These are phyloP conservation scores for Populus hybrid DNA, from an alignment of 441 rosid species.

Conservation along the genomic window DNA sequence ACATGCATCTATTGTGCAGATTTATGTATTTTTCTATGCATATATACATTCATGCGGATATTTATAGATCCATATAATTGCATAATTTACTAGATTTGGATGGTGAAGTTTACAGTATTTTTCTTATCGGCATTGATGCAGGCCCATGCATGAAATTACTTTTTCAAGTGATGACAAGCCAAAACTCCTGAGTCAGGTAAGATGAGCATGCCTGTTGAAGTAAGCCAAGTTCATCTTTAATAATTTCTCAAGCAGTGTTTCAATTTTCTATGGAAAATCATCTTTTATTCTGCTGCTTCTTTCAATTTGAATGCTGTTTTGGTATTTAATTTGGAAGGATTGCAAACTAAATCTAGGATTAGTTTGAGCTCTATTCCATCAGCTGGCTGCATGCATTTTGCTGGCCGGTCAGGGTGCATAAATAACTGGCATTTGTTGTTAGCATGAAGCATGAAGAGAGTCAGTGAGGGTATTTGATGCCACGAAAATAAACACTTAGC, in stretches of 20 bases:
- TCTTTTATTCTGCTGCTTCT: background rate
- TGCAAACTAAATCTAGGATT: background rate
- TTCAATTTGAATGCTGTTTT: background rate
- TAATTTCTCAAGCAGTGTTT: slow-evolving; percentile 4
- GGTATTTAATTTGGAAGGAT: background rate
- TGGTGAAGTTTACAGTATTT: slow-evolving; percentile 12
- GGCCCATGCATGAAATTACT: slow-evolving; percentile 97
- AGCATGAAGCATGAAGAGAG: slow-evolving; percentile 1
- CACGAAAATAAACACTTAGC: background rate
- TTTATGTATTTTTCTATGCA: background rate
- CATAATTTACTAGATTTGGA: slow-evolving; percentile 6
- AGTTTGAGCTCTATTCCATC: background rate
- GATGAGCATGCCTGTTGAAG: slow-evolving; percentile 11
- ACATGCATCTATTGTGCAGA: slow-evolving; percentile 2
- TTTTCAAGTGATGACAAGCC: slow-evolving; percentile 91
- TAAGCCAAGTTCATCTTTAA: slow-evolving; percentile 8
- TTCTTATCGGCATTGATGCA: slow-evolving; percentile 30
- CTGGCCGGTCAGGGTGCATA: background rate
- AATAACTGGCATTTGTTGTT: background rate
- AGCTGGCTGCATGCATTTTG: background rate
- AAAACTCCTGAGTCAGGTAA: slow-evolving; percentile 91
- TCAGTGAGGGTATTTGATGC: background rate
- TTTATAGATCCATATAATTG: background rate
- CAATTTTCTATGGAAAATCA: background rate
- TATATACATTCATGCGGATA: background rate